These are phyloP conservation scores for Blastobotrys proliferans DNA, from an alignment of 1,139 yeast genomes.

Conservation along the genomic window DNA sequence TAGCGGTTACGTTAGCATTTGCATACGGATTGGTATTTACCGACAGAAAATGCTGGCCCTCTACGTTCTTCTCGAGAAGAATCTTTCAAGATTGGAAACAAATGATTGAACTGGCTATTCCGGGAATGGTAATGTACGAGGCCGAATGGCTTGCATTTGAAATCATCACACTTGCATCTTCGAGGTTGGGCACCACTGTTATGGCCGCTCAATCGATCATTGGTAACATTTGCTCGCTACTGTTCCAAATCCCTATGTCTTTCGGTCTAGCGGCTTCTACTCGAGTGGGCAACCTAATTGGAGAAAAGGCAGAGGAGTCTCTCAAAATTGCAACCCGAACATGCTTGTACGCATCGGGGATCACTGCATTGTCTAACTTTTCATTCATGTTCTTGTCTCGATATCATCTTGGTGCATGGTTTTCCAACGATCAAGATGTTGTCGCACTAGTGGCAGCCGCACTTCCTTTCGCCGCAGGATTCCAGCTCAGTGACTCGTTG, in stretches of 20 bases:
- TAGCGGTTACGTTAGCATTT: slow-evolving; percentile 49
- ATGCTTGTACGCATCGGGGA: slow-evolving; percentile 53
- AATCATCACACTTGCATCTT: slow-evolving; percentile 63
- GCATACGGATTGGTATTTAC: slow-evolving; percentile 51
- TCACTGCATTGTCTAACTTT: slow-evolving; percentile 57
- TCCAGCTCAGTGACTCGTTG: slow-evolving; percentile 75
- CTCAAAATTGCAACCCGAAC: slow-evolving; percentile 65
- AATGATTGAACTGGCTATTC: slow-evolving; percentile 64
- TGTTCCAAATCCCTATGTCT: slow-evolving; percentile 86
- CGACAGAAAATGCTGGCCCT: slow-evolving; percentile 81
- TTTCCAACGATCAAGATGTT: slow-evolving; percentile 64
- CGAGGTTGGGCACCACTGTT: slow-evolving; percentile 75
- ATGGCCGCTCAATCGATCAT: slow-evolving; percentile 89
- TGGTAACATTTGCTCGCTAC: slow-evolving; percentile 72
- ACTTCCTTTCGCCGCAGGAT: slow-evolving; percentile 69
- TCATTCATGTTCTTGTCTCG: slow-evolving; percentile 49
- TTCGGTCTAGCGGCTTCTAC: slow-evolving; percentile 85
- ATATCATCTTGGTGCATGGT: slow-evolving; percentile 54
- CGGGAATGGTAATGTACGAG: slow-evolving; percentile 80
- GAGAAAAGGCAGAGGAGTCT: slow-evolving; percentile 60
- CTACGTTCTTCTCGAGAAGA: slow-evolving; percentile 39
- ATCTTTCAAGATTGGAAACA: slow-evolving; percentile 55
- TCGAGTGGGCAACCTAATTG: slow-evolving; percentile 82
- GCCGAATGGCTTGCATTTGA: slow-evolving; percentile 87
- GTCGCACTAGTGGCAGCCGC: slow-evolving; percentile 45